Percentiles rank a stretch among this genome's conserved stretches.
Conservation (phyloP, 2,329 filamentous ascomycete species). For the Magnaporthiopsis incrustans region DNA sequence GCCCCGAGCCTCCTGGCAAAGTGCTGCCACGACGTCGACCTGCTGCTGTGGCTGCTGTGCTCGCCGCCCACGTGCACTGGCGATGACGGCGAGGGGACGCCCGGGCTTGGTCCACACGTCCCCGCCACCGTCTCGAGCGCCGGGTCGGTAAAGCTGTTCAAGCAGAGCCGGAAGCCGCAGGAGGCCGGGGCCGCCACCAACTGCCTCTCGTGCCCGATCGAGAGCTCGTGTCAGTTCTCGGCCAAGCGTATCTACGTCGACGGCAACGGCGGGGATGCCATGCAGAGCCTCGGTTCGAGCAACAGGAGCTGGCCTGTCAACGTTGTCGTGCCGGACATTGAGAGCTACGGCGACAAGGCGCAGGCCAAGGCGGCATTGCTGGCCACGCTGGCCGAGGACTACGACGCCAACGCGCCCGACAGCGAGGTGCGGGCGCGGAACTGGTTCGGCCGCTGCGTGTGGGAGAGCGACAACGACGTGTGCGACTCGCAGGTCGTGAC, state of each 20-base stretch:
- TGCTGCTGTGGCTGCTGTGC: conserved; percentile 84
- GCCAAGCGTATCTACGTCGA: conserved; percentile 77
- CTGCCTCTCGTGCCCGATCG: conserved; percentile 71
- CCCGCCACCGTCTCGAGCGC: conserved; percentile 68
- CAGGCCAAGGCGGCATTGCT: conserved; percentile 37
- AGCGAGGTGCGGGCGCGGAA: conserved; percentile 43
- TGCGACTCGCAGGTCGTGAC: conserved; percentile 89
- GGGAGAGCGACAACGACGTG: conserved; percentile 86
- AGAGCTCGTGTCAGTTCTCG: conserved; percentile 73
- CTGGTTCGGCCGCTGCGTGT: conserved; percentile 95
- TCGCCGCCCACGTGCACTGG: conserved; percentile 49
- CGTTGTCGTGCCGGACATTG: conserved; percentile 87
- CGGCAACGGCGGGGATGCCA: conserved; percentile 25
- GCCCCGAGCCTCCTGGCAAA: conserved; percentile 85
- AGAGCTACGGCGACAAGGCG: conserved; percentile 52
- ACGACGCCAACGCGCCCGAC: conserved; percentile 39
- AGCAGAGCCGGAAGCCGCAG: conserved; percentile 64
- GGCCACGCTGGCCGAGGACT: conserved; percentile 39
- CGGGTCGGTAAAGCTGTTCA: conserved; percentile 73
- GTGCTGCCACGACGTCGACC: conserved; percentile 92
- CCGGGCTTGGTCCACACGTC: conserved; percentile 51
- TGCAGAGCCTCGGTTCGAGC: conserved; percentile 51
- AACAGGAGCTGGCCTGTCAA: conserved; percentile 75
- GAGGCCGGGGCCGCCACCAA: conserved; percentile 74
- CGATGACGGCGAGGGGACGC: conserved; percentile 24